Evolutionary conservation across 2,329 filamentous ascomycete species (phyloP), one percentile per base, ranked within the genome.

Genomic region (Trichoderma cornu-damae): DNA sequence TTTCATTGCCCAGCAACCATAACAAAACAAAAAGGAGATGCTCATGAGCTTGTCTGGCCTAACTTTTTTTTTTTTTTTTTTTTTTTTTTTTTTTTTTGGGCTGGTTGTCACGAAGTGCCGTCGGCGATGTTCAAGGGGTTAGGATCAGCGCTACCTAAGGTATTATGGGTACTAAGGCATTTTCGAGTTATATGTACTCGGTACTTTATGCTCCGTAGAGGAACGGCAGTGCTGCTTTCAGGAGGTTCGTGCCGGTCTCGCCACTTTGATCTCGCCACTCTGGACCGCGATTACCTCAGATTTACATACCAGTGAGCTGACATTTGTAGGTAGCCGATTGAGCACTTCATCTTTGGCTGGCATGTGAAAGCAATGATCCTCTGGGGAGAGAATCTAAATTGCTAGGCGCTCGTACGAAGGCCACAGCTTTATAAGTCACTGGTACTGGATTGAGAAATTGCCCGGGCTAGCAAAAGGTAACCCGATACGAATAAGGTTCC

Each of bases 31-130:
- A 35, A 43, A 37, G 34, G 49, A 37, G 34, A 37, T 30, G 53
- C 53, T 26, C 24, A 40, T 43, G 43, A 56, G 53, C 53, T 56
- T n/a, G 53, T 48, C 53, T 32, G 34, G 37, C 43, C 26, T 47
- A 47, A 47, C 11, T 18, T 42, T 22, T 42, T 42, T 42, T 46
- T 47, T 32, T 32, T n/a, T n/a, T n/a, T 34, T 35, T 34, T 30
- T 30, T 40, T 24, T 42, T 34, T 35, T 34, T 30, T 30, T 40
- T 24, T 42, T 38, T 51, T 32, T 42, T n/a, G 37, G 54, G 37
- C 18, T 18, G 54, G 37, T 14, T 18, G 34, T 43, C 6, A 14
- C 16, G 2, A 40, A 20, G 34, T 52, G 35, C 26, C 8, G 38
- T 55, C 34, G 52, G n/a, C 40, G 42, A 47, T 54, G 42, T 26